phyloP scores from a whole-genome alignment of 306 rosid species.

The Trichosanthes cucumerina region DNA sequence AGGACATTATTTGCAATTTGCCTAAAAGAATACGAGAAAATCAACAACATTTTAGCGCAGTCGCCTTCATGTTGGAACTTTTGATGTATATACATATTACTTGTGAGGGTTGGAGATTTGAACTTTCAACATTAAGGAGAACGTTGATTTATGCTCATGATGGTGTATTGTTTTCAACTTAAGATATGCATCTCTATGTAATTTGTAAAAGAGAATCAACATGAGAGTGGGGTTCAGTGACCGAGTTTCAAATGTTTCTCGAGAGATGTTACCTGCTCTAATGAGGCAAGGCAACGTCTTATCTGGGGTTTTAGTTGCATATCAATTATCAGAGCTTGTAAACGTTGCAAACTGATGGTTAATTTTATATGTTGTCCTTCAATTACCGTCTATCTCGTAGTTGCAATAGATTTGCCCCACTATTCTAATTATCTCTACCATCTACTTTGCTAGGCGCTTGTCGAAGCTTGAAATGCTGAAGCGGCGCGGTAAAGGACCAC shows the following conservation, averaged over 20 bases:
- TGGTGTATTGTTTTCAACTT: neutral
- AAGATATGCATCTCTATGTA: neutral
- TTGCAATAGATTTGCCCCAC: neutral
- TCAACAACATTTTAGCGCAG: neutral
- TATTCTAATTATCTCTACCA: constrained; percentile 3
- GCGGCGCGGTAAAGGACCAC: constrained; percentile 91
- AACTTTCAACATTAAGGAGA: neutral
- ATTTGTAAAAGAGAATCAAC: neutral
- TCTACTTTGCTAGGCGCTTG: constrained; percentile 44
- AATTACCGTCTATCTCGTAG: neutral
- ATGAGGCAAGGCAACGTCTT: neutral
- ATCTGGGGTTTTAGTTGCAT: neutral
- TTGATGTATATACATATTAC: neutral
- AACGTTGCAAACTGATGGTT: neutral
- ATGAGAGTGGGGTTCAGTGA: neutral
- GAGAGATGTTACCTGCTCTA: neutral
- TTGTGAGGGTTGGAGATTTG: neutral
- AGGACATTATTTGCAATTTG: neutral
- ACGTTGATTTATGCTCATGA: too few species aligned
- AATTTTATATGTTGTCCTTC: neutral
- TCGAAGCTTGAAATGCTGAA: constrained; percentile 85
- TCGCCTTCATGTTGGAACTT: neutral
- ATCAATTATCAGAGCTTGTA: neutral
- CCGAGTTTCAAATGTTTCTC: neutral
- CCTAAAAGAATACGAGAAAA: neutral